phyloP scores from a whole-genome alignment of 1,284 basidiomycete genomes.

The Fomitopsis schrenkii region DNA sequence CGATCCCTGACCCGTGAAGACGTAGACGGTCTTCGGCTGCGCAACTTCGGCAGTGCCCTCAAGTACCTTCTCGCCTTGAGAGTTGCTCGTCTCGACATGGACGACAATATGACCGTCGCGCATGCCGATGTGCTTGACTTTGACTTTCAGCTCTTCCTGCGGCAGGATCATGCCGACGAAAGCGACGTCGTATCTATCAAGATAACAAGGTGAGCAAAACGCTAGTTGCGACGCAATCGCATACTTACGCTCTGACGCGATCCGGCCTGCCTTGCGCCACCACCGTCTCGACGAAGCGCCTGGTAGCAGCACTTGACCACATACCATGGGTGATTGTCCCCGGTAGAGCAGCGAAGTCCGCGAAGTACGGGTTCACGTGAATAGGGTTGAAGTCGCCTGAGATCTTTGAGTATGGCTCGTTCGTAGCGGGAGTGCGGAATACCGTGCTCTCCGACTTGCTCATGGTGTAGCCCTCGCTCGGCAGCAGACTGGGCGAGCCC shows the following conservation, averaged over 20 bases:
- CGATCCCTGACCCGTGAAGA: conserved; percentile 98
- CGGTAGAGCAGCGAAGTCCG: conserved; percentile 89
- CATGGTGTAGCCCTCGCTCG: conserved; percentile 85
- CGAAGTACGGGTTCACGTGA: conserved; percentile 98
- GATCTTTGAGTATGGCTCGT: conserved; percentile 93
- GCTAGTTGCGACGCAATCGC: background rate
- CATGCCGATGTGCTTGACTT: conserved; percentile 90
- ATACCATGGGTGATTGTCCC: conserved; percentile 98
- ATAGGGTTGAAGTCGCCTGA: conserved; percentile 99
- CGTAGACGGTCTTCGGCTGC: conserved; percentile 91
- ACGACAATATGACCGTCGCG: conserved; percentile 90
- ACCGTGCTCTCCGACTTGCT: conserved; percentile 50
- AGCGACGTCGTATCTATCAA: conserved; percentile 75
- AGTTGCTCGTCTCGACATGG: conserved; percentile 86
- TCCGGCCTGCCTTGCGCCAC: conserved; percentile 92
- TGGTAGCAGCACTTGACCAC: conserved; percentile 94
- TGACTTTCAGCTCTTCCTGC: conserved; percentile 84
- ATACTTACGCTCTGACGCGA: conserved; percentile 77
- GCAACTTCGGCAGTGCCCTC: conserved; percentile 91
- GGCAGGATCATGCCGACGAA: conserved; percentile 99
- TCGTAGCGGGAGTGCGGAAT: conserved; percentile 81
- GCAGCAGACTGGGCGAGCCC: conserved; percentile 74
- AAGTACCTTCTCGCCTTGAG: conserved; percentile 85
- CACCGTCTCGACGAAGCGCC: conserved; percentile 90
- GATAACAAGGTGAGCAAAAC: conserved; percentile 7